Evolutionary conservation across 2,329 filamentous ascomycete species (phyloP).

Genomic region (Parastagonospora nodorum): DNA sequence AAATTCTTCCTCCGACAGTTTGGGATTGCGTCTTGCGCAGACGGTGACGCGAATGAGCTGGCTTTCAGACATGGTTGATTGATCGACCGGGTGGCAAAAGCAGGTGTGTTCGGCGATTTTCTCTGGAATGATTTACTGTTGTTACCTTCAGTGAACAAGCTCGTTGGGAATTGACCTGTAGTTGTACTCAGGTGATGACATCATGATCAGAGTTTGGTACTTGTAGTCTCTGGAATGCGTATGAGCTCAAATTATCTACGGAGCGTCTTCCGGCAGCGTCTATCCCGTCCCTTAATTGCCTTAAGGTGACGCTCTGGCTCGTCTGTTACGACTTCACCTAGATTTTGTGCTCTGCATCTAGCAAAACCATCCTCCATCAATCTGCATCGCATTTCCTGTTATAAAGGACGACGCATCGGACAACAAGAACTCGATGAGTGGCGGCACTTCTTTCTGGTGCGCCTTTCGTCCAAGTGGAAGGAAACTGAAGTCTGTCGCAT

Average conservation of each 20-base stretch:
- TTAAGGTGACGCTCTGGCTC: too few relatives aligned
- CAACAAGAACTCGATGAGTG: constrained; percentile 55
- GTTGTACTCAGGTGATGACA: not conserved
- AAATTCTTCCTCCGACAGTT: constrained; percentile 26
- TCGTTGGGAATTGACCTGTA: too few relatives aligned
- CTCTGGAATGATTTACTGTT: too few relatives aligned
- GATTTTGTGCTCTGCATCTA: constrained; percentile 8
- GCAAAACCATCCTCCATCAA: constrained; percentile 54
- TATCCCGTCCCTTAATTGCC: too few relatives aligned
- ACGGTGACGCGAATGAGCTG: constrained; percentile 26
- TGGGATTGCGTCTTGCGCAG: constrained; percentile 26
- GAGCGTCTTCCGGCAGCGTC: too few relatives aligned
- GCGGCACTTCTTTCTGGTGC: constrained; percentile 46
- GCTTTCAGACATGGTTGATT: constrained; percentile 8
- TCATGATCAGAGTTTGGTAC: not conserved
- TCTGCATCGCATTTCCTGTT: constrained; percentile 52
- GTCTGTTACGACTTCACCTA: not conserved
- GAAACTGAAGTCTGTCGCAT: constrained; percentile 23
- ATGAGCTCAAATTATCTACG: too few relatives aligned
- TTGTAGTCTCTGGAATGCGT: not conserved
- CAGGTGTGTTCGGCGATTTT: not conserved
- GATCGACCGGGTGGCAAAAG: not conserved
- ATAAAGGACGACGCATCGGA: constrained; percentile 54
- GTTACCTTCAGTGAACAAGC: too few relatives aligned
- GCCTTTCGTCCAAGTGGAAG: constrained; percentile 31